phyloP scores from a whole-genome alignment of 495 filamentous ascomycete genomes.

The Xylaria flabelliformis region DNA sequence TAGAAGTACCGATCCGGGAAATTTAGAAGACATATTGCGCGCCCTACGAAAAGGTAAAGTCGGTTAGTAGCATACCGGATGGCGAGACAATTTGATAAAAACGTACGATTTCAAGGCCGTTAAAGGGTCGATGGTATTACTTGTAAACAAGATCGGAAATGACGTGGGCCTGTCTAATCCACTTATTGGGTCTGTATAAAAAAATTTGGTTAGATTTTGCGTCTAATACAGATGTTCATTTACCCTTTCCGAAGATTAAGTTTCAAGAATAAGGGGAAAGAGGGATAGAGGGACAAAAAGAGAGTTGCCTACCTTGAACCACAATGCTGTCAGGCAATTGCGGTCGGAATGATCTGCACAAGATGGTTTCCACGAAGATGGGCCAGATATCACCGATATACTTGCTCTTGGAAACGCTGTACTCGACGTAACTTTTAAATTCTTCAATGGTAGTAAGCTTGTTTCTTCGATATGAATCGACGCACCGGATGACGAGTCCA shows the following conservation, averaged over 20 bases:
- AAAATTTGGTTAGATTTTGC: constrained; percentile 24
- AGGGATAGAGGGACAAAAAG: neutral
- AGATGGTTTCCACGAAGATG: constrained; percentile 24
- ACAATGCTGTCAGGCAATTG: constrained; percentile 33
- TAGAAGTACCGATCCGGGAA: constrained; percentile 31
- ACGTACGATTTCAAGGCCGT: constrained; percentile 44
- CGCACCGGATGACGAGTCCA: constrained; percentile 27
- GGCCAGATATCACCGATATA: constrained; percentile 33
- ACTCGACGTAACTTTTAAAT: constrained; percentile 28
- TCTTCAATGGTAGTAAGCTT: constrained; percentile 29
- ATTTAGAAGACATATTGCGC: constrained; percentile 24
- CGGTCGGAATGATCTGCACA: constrained; percentile 28
- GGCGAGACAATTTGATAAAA: constrained; percentile 4
- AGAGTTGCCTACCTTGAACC: constrained; percentile 24
- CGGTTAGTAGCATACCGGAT: constrained; percentile 17
- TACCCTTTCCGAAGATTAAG: constrained; percentile 12
- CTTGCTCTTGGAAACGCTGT: constrained; percentile 27
- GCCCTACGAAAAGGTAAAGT: constrained; percentile 26
- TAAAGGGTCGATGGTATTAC: constrained; percentile 56
- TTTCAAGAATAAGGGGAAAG: neutral
- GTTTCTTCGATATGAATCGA: constrained; percentile 33
- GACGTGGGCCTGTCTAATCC: constrained; percentile 42
- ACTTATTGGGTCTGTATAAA: constrained; percentile 23
- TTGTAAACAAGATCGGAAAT: constrained; percentile 57
- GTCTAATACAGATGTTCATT: neutral